Evolutionary conservation across 163 green algal genomes (phyloP).

Genomic region (Scenedesmus sp.): DNA sequence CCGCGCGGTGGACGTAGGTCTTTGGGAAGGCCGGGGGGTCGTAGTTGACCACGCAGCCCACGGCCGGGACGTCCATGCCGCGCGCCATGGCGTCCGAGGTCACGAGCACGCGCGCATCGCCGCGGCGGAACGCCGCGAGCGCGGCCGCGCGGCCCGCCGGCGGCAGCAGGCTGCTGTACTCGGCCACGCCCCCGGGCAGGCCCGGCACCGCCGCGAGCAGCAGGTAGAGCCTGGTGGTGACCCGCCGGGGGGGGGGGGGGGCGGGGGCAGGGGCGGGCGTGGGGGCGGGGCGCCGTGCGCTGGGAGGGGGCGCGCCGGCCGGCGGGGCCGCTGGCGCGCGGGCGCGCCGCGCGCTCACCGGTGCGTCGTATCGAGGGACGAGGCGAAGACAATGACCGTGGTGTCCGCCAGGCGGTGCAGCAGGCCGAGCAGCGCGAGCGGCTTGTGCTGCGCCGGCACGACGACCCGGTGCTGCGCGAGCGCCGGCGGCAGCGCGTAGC

Average conservation of each 20-base stretch:
- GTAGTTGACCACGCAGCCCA: constrained; percentile 91
- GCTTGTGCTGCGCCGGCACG: constrained; percentile 77
- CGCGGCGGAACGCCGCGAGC: constrained; percentile 63
- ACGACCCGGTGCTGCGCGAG: constrained; percentile 85
- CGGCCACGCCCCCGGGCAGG: constrained; percentile 54
- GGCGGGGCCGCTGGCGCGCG: not conserved
- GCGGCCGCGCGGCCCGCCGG: constrained; percentile 34
- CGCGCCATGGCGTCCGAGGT: constrained; percentile 92
- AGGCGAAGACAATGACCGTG: constrained; percentile 83
- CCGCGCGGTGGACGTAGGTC: constrained; percentile 68
- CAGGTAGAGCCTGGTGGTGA: constrained; percentile 70
- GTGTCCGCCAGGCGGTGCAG: constrained; percentile 61
- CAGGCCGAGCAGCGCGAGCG: constrained; percentile 79
- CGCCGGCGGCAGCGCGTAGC: constrained; percentile 72
- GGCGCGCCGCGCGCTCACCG: constrained; percentile 49
- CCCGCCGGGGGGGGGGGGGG: no score
- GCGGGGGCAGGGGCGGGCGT: not conserved
- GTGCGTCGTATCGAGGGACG: constrained; percentile 84
- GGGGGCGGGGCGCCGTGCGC: not conserved
- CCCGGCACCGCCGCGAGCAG: constrained; percentile 63
- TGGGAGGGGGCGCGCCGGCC: constrained; percentile 69
- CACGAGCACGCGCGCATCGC: constrained; percentile 77
- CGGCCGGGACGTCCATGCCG: constrained; percentile 90
- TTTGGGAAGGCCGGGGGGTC: constrained; percentile 91
- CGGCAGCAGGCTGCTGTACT: constrained; percentile 75